Conservation (phyloP, 139 green algal genomes). For the Ulvella scutata region DNA sequence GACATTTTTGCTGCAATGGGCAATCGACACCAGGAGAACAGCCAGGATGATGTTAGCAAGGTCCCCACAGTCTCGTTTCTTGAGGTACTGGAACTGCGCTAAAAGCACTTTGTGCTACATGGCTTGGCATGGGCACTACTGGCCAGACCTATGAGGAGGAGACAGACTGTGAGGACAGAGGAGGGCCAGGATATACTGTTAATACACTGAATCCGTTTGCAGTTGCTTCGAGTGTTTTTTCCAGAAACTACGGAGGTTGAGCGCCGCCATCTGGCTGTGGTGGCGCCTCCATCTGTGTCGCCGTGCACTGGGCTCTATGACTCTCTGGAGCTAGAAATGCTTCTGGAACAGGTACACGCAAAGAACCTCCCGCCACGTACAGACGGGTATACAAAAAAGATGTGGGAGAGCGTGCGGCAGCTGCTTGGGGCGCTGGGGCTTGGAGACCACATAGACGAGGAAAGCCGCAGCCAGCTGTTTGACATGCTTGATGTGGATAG, state of each 20-base stretch:
- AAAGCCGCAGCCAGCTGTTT: background rate
- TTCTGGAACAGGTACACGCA: background rate
- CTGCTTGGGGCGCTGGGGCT: background rate
- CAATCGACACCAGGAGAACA: background rate
- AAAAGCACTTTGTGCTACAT: no score
- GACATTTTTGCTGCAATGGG: background rate
- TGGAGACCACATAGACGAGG: background rate
- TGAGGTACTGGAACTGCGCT: no score
- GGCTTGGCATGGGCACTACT: no score
- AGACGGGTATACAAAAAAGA: background rate
- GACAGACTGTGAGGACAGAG: no score
- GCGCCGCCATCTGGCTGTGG: background rate
- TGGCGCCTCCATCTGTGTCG: background rate
- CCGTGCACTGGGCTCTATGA: constrained; percentile 1
- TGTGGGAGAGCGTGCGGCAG: background rate
- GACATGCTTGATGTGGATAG: background rate
- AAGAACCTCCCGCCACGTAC: no score
- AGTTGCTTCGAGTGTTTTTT: background rate
- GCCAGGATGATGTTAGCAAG: background rate
- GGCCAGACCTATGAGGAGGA: no score
- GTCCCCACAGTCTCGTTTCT: background rate
- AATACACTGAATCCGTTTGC: no score
- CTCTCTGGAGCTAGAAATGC: background rate
- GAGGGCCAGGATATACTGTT: no score
- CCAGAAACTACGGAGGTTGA: background rate